Evolutionary conservation across 2,329 filamentous ascomycete genomes (phyloP).

Genomic region (Neofusicoccum sp.): DNA sequence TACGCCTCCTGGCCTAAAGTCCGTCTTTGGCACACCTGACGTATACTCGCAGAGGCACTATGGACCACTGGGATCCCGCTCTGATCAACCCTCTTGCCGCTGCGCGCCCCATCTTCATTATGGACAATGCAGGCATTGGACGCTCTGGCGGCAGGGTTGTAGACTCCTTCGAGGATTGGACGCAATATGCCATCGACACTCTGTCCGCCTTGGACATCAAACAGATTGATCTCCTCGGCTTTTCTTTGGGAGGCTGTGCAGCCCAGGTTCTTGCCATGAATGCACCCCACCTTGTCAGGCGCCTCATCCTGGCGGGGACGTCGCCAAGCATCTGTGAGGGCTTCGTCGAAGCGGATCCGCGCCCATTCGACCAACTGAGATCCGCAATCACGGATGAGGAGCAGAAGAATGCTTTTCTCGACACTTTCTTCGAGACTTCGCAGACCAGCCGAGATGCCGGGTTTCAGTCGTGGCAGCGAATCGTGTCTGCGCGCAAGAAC

Average conservation of each 20-base stretch:
- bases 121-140: slow-evolving; percentile 52
- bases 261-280: slow-evolving; percentile 48
- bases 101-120: slow-evolving; percentile 44
- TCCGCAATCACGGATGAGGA: slow-evolving; percentile 11
- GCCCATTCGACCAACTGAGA: neutral
- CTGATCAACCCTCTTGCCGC: slow-evolving; percentile 47
- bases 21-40: neutral
- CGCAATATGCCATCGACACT: slow-evolving; percentile 27
- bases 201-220: slow-evolving; percentile 31
- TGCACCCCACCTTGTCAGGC: slow-evolving; percentile 37
- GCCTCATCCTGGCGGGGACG: slow-evolving; percentile 47
- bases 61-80: slow-evolving; percentile 27
- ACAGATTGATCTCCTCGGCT: slow-evolving; percentile 49
- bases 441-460: slow-evolving; percentile 19
- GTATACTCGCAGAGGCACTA: slow-evolving; percentile 18
- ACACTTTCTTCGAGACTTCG: slow-evolving; percentile 20
- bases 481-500: neutral
- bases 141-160: slow-evolving; percentile 45
- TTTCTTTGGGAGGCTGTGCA: slow-evolving; percentile 50
- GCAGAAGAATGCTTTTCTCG: slow-evolving; percentile 4
- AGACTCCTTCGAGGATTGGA: slow-evolving; percentile 39
- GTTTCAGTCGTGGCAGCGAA: slow-evolving; percentile 5
- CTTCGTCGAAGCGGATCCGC: slow-evolving; percentile 20
- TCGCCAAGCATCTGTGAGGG: slow-evolving; percentile 41
- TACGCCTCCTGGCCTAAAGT: neutral